A percentile compares a stretch with the other conserved stretches of the same genome.
phyloP scores from a whole-genome alignment of 2,329 filamentous ascomycete genomes.

The Ampelomyces quisqualis region DNA sequence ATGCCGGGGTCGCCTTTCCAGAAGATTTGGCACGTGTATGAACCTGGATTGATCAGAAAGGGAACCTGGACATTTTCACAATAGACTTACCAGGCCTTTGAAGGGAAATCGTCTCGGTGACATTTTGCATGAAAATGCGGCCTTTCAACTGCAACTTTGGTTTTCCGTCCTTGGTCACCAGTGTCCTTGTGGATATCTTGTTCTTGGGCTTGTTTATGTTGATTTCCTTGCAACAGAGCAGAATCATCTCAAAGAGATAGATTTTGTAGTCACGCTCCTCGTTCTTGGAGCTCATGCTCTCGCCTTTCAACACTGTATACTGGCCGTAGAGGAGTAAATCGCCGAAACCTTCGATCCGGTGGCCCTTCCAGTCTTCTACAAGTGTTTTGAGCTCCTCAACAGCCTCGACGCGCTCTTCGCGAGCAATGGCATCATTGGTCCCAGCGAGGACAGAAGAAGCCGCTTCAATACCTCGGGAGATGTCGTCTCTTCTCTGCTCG shows the following conservation, averaged over 20 bases:
- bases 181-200: constrained; percentile 66
- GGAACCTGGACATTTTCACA: background rate
- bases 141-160: constrained; percentile 84
- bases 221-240: constrained; percentile 95
- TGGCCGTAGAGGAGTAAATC: constrained; percentile 84
- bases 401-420: constrained; percentile 80
- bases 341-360: constrained; percentile 88
- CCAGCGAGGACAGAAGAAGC: constrained; percentile 78
- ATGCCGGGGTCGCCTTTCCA: constrained; percentile 97
- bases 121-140: constrained; percentile 98
- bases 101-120: constrained; percentile 87
- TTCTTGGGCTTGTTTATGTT: constrained; percentile 78
- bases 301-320: constrained; percentile 83
- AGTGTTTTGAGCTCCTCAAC: constrained; percentile 76
- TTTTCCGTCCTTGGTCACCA: constrained; percentile 72
- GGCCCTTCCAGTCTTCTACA: constrained; percentile 97
- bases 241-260: constrained; percentile 92
- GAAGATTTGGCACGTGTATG: constrained; percentile 94
- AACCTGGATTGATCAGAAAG: constrained; percentile 57
- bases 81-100: constrained; percentile 70
- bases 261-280: constrained; percentile 98
- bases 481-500: constrained; percentile 68
- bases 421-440: constrained; percentile 88
- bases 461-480: constrained; percentile 74
- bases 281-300: constrained; percentile 73